Conservation (phyloP, 805 yeast genomes). For the Saccharomycopsis vini region DNA sequence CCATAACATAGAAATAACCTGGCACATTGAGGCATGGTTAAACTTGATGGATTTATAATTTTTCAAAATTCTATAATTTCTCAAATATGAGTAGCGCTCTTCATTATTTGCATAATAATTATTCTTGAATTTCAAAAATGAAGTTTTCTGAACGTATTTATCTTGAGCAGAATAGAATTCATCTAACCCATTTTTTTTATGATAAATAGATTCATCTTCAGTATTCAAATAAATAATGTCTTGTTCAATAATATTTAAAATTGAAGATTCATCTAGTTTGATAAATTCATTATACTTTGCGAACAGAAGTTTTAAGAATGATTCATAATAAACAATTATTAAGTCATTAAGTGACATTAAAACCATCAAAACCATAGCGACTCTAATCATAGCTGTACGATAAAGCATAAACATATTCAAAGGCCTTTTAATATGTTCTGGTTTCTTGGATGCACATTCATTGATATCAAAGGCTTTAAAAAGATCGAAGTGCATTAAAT, state of each 20-base stretch:
- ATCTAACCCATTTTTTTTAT: no score
- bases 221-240: not conserved
- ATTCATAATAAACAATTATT: slow-evolving; percentile 13
- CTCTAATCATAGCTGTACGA: slow-evolving; percentile 34
- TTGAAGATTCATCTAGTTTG: not conserved
- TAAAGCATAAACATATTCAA: slow-evolving; percentile 41
- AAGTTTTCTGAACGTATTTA: not conserved
- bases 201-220: no score
- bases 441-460: slow-evolving; percentile 1
- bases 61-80: not conserved
- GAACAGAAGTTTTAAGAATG: not conserved
- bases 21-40: slow-evolving; percentile 34
- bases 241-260: not conserved
- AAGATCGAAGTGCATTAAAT: slow-evolving; percentile 5
- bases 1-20: slow-evolving; percentile 39
- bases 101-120: not conserved
- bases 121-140: not conserved
- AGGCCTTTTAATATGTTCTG: slow-evolving; percentile 34
- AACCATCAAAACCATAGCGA: slow-evolving; percentile 26
- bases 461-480: slow-evolving; percentile 5
- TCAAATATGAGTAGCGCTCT: not conserved
- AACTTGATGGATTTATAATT: slow-evolving; percentile 24
- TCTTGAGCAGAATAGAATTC: not conserved
- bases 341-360: slow-evolving; percentile 18
- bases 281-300: not conserved